Base-by-base conservation (phyloP, 2,329 filamentous ascomycete species). In the Fusarium penzigii region DNA sequence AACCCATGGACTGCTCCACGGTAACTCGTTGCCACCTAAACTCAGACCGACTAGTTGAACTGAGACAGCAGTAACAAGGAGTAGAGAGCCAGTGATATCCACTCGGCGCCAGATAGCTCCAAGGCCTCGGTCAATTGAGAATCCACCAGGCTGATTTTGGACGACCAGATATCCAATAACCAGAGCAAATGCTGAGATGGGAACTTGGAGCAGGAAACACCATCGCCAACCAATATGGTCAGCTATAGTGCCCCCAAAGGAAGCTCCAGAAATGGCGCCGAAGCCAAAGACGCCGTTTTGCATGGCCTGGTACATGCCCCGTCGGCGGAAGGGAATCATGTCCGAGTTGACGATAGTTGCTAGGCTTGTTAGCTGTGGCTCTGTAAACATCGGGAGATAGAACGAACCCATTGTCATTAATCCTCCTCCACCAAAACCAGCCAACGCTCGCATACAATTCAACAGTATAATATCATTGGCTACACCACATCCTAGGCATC, bases 351-450 rank as follows among this genome's bases (percentile, higher is more conserved):
- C 81, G 44, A 86, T 69, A 4, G 67, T 70, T 3, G 73, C 79
- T 80, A 7, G 20, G 7, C 20, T 25, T 25, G 20, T 25, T 7
- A 25, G 20, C 20, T 25, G 7, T n/a, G n/a, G n/a, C n/a, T n/a
- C n/a, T n/a, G n/a, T n/a, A n/a, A n/a, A n/a, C n/a, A n/a, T n/a
- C n/a, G n/a, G n/a, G n/a, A n/a, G n/a, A n/a, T n/a, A n/a, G n/a
- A n/a, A 65, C 72, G 57, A 74, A 83, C 83, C 85, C 84, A 90
- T 88, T 0, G 86, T 86, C 70, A 88, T 82, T 9, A 88, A 71
- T 0, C 86, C 87, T 0, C 85, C 87, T 1, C 86, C 87, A 1
- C 86, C 87, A 48, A 90, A 76, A 0, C 87, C 87, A n/a, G 84
- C 83, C 39, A 89, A 69, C 0, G 84, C 86, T 52, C 87, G 73